Base-by-base conservation (phyloP, 192 early-diverging fungal genomes). In the Coemansia sp. region DNA sequence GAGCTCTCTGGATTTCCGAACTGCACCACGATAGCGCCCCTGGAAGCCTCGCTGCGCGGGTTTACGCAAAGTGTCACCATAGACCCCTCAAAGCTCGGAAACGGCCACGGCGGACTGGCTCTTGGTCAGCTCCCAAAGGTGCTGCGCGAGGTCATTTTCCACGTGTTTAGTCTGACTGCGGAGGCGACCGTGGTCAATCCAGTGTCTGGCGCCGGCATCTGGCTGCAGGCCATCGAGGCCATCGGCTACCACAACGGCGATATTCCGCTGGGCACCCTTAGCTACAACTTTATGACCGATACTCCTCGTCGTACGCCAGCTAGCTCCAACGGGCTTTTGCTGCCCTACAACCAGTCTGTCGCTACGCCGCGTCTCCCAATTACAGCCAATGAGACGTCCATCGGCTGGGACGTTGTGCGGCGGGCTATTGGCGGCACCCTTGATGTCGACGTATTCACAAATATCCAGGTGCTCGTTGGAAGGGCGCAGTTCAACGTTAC, bases 161-260 rank as follows among this genome's bases (percentile, higher is more conserved):
- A 65, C 45, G 35, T 67, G 13, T 71, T 77, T 32, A 50, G 32
- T 62, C 68, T 77, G 49, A 32, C 74, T n/a, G 69, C 50, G 0
- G 74, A 77, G 27, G 74, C 74, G n/a, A 77, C 74, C 11, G 51
- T 77, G 4, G 62, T 68, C 9, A 77, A 68, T 29, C 74, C 74
- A 0, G 74, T 77, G 16, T 77, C 74, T 0, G 74, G 74, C 0
- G 74, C 69, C 18, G 51, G 51, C 16, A 62, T 77, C 22, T 77
- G 74, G 74, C 65, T 77, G 16, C 68, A 77, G 53, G 27, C 58
- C 4, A 71, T 77, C 30, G 62, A 71, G 27, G 74, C 74, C 11
- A 46, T 71, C 32, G 69, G 69, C 23, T 71, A 71, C 27, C 68
- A 77, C 55, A 46, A 71, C 10, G 60, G 59, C 2, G 55, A 65